Conservation (phyloP, 805 yeast species). For the Danielozyma ontarioensis region DNA sequence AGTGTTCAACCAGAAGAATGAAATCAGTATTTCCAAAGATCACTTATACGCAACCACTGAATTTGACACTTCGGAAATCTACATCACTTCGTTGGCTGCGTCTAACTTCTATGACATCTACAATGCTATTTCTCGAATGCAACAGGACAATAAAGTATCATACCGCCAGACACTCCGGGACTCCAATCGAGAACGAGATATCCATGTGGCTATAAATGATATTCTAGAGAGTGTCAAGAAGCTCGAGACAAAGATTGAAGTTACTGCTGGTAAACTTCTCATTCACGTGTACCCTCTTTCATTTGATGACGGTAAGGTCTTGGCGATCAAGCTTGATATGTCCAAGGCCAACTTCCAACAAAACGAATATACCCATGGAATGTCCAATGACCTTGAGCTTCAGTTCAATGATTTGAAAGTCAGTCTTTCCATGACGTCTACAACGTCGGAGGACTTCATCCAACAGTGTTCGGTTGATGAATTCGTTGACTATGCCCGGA, state of each 20-base stretch:
- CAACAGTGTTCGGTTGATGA: slow-evolving; percentile 44
- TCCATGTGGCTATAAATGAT: slow-evolving; percentile 5
- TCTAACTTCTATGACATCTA: slow-evolving; percentile 76
- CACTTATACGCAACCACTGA: slow-evolving; percentile 48
- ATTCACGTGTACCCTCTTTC: slow-evolving; percentile 80
- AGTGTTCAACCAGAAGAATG: slow-evolving; percentile 65
- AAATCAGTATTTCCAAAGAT: slow-evolving; percentile 47
- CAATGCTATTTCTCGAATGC: slow-evolving; percentile 63
- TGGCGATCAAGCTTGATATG: slow-evolving; percentile 55
- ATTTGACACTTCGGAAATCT: slow-evolving; percentile 52
- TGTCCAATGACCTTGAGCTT: slow-evolving; percentile 56
- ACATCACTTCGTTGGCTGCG: slow-evolving; percentile 79
- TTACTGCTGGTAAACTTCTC: slow-evolving; percentile 50
- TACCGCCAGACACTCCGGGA: slow-evolving; percentile 73
- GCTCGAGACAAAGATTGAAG: slow-evolving; percentile 64
- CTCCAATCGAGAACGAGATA: slow-evolving; percentile 23
- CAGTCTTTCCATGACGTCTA: slow-evolving; percentile 57
- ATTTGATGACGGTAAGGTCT: slow-evolving; percentile 69
- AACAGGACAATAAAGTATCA: slow-evolving; percentile 65
- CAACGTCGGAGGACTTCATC: slow-evolving; percentile 47
- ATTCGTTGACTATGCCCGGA: slow-evolving; percentile 50
- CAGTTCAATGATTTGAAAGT: slow-evolving; percentile 59
- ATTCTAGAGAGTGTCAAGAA: slow-evolving; percentile 31
- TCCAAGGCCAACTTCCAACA: slow-evolving; percentile 50
- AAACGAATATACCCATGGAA: slow-evolving; percentile 36